Evolutionary conservation across 2,329 filamentous ascomycete genomes (phyloP), one percentile per base, ranked within the genome.

Genomic region (Reticulascus tulasneorum): DNA sequence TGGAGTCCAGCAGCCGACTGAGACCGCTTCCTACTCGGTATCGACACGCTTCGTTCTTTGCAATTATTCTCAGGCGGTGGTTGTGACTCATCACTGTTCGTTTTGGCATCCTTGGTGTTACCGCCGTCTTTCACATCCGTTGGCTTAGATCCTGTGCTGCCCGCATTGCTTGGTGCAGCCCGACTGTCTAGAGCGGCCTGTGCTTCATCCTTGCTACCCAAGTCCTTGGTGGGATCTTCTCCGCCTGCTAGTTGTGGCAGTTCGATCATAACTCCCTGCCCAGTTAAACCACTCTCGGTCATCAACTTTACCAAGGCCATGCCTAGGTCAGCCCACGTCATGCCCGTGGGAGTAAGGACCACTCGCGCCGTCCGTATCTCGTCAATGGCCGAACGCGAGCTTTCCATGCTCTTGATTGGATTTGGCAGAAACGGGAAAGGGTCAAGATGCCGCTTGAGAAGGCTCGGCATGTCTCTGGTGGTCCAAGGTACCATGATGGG

Each of bases 351-450:
- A 3, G 47, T 33, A 8, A 71, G 45, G 2, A 47, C 33, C 4
- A 58, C 44, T 9, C 55, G 55, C 3, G 34, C 36, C 3, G 27
- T 4, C 12, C 31, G 31, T n/a, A 29, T 40, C 6, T 47, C 42
- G 22, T 43, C 40, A 3, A 33, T n/a, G 7, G 16, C 36, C 8
- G 35, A 32, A 9, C 23, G 36, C 21, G 5, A 47, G 36, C n/a
- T 41, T 46, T 12, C 62, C 11, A 71, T 47, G 4, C 50, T 48
- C 28, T 54, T 59, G 3, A 69, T 71, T 2, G 69, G 68, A 35
- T 81, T 62, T 0, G 77, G 77, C 1, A 83, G 62, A 51, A 77
- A 82, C 3, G 77, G 69, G n/a, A 81, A 69, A 0, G 78, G 78
- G 36, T 83, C 79, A 13, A 81, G 57, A 33, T 73, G 69, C 19